Conservation (phyloP, 192 early-diverging fungal species). For the Rhizophagus sp. region DNA sequence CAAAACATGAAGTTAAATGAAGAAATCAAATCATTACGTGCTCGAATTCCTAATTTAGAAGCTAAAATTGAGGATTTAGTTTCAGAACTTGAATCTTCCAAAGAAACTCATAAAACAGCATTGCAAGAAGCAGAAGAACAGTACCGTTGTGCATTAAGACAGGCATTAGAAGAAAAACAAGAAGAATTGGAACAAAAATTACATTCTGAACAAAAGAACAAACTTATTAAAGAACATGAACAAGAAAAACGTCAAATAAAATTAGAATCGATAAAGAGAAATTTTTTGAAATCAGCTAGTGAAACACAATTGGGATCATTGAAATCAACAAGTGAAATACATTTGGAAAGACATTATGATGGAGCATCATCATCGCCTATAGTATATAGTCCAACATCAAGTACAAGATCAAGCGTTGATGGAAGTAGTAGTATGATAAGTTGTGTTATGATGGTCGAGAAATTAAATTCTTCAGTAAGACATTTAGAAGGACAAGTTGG, state of each 20-base stretch:
- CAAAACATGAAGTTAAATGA: not conserved
- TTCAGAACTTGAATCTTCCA: not conserved
- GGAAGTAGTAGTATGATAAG: not conserved
- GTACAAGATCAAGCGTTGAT: constrained; percentile 12
- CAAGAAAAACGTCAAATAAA: not conserved
- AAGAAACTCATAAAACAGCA: not conserved
- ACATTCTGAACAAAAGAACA: not conserved
- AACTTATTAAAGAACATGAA: constrained; percentile 14
- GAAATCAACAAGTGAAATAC: not conserved
- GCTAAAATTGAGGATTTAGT: not conserved
- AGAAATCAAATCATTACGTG: not conserved
- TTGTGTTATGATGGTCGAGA: constrained; percentile 55
- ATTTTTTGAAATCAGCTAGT: not conserved
- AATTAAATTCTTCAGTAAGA: constrained; percentile 57
- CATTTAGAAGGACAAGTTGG: constrained; percentile 68
- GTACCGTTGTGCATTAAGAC: not conserved
- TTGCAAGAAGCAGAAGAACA: constrained; percentile 10
- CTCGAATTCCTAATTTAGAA: constrained; percentile 2
- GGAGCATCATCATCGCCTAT: constrained; percentile 11
- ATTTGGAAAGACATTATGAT: not conserved
- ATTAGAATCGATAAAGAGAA: not conserved
- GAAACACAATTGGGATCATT: constrained; percentile 8
- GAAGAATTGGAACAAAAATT: constrained; percentile 8
- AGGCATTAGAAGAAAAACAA: constrained; percentile 1
- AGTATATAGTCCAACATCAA: constrained; percentile 15